Evolutionary conservation across 495 filamentous ascomycete genomes (phyloP), one percentile per base, ranked within the genome.

Genomic region (Lasiosphaeris hirsuta): DNA sequence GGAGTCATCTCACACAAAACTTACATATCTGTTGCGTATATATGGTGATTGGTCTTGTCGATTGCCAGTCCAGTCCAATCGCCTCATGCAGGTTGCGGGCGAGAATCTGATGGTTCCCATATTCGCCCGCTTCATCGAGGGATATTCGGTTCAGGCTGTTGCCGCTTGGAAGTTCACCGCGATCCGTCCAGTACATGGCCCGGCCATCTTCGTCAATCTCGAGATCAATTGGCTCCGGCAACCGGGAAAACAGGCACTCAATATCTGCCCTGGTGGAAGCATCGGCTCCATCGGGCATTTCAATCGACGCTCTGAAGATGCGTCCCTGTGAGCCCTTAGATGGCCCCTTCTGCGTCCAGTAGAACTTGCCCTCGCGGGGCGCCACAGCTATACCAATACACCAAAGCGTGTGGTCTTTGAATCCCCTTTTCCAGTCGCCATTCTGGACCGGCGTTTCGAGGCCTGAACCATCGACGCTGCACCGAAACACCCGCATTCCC

Each of bases 261-360:
- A 82, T 72, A 57, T 83, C 79, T 0, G 56, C 55, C 8, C 68
- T 55, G 15, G 45, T 62, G 6, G 53, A 34, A 2, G 63, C 56
- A 14, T 46, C 18, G n/a, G 43, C 36, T 4, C 61, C 61, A 4
- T 53, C 13, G 1, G 74, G 71, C 11, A 82, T 62, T 2, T 65
- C 59, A 14, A 70, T 64, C 9, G 57, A 59, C 0, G 76, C 74
- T 17, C 75, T 62, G 64, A 80, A 79, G 34, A 84, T 79, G 15
- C 69, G 67, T 1, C 82, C 80, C 34, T 71, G 63, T 0, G 58
- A 61, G 2, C 62, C 72, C 54, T 83, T 84, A 18, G 70, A 71
- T 5, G 69, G 71, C 0, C 81, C 82, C 62, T 83, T 84, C 54
- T 84, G 82, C 0, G 80, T 79, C 81, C 81, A 84, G 65, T 81